These are phyloP conservation scores for Trametes hirsuta DNA, from an alignment of 1,284 basidiomycete species.

Conservation along the genomic window DNA sequence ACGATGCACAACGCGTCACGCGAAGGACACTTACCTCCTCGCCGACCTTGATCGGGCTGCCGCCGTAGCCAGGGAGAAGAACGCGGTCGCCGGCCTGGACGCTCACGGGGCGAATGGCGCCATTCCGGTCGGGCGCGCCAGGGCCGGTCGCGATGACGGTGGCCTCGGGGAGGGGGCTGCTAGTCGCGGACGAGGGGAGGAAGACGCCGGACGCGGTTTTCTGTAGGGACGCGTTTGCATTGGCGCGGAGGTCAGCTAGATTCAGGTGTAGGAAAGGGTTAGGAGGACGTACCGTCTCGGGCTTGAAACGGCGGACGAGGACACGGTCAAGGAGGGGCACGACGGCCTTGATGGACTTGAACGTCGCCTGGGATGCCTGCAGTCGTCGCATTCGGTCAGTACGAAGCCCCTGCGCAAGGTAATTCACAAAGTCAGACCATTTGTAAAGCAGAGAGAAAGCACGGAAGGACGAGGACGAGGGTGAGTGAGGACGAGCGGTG, in stretches of 20 bases:
- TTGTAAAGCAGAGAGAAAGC: slow-evolving; percentile 9
- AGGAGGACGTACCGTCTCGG: slow-evolving; percentile 71
- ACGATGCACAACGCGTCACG: too few relatives aligned
- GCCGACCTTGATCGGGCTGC: slow-evolving; percentile 94
- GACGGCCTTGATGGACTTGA: slow-evolving; percentile 93
- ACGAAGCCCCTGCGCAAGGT: background rate
- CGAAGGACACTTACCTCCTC: slow-evolving; percentile 76
- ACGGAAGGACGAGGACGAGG: slow-evolving; percentile 1
- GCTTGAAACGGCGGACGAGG: slow-evolving; percentile 96
- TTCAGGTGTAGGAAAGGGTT: background rate
- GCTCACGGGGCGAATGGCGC: slow-evolving; percentile 73
- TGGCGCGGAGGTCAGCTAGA: background rate
- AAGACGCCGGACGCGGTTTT: slow-evolving; percentile 96
- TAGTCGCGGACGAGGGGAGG: slow-evolving; percentile 87
- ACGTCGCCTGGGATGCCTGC: slow-evolving; percentile 79
- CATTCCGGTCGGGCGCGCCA: slow-evolving; percentile 88
- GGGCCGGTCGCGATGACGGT: slow-evolving; percentile 97
- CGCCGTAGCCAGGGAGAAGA: slow-evolving; percentile 94
- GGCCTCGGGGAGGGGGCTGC: slow-evolving; percentile 89
- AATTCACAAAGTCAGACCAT: slow-evolving; percentile 20
- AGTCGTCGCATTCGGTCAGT: background rate
- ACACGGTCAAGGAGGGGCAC: slow-evolving; percentile 96
- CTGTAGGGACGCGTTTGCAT: slow-evolving; percentile 42
- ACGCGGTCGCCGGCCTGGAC: slow-evolving; percentile 94
- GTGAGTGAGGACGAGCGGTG: slow-evolving; percentile 7